Conservation (phyloP, 768 basidiomycete species). For the Vishniacozyma victoriae region DNA sequence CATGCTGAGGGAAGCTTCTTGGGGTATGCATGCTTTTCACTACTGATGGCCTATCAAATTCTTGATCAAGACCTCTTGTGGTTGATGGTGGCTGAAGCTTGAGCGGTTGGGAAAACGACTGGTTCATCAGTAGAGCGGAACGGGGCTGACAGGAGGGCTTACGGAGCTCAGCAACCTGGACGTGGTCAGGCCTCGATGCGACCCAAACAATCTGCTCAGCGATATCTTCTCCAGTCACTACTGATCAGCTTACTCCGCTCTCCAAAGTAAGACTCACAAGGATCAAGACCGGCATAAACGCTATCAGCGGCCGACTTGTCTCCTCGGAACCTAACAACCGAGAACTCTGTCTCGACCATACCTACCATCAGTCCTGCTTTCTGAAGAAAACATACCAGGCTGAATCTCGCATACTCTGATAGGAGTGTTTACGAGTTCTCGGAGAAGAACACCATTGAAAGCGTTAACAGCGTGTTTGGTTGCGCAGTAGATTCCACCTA, state of each 20-base stretch:
- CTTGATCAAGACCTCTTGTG: slow-evolving; percentile 15
- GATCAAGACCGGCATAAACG: slow-evolving; percentile 83
- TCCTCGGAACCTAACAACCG: slow-evolving; percentile 79
- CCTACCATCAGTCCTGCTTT: slow-evolving; percentile 49
- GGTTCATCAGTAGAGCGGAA: not conserved
- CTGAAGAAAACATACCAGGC: slow-evolving; percentile 57
- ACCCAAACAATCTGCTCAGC: slow-evolving; percentile 99
- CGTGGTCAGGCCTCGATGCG: slow-evolving; percentile 82
- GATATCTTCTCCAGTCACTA: slow-evolving; percentile 77
- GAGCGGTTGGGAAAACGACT: slow-evolving; percentile 47
- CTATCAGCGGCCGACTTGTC: slow-evolving; percentile 74
- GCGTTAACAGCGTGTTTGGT: slow-evolving; percentile 66
- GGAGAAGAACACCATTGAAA: slow-evolving; percentile 72
- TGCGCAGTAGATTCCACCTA: slow-evolving; percentile 78
- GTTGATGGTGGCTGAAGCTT: slow-evolving; percentile 46
- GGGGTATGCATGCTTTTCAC: too few species aligned
- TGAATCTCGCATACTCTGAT: slow-evolving; percentile 93
- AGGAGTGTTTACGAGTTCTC: slow-evolving; percentile 84
- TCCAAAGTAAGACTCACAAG: slow-evolving; percentile 55
- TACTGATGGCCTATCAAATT: too few species aligned
- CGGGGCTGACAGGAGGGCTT: slow-evolving; percentile 4
- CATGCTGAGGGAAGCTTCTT: too few species aligned
- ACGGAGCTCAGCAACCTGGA: slow-evolving; percentile 59
- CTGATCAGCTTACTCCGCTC: not conserved
- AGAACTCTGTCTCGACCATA: slow-evolving; percentile 84